These are phyloP conservation scores for Rhynchospora breviuscula DNA, from an alignment of 176 grass and related monocot genomes.

Conservation along the genomic window DNA sequence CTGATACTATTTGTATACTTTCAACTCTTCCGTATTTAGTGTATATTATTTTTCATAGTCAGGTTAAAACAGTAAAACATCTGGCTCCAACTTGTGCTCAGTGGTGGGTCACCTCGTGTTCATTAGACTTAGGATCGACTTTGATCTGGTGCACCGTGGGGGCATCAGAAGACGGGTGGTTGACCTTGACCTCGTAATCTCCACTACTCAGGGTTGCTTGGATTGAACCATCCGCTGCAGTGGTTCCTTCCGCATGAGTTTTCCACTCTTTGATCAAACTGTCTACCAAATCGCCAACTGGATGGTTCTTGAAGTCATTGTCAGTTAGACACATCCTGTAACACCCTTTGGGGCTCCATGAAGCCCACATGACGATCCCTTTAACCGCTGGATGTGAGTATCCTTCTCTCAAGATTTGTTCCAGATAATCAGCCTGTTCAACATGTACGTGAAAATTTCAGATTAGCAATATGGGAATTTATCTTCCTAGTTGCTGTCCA, in stretches of 20 bases:
- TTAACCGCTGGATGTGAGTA: conserved; percentile 80
- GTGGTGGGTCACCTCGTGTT: conserved; percentile 43
- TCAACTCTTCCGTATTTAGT: not conserved
- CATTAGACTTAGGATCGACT: conserved; percentile 40
- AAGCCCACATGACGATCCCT: conserved; percentile 69
- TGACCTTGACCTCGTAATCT: conserved; percentile 59
- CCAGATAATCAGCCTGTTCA: conserved; percentile 49
- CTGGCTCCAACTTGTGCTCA: conserved; percentile 7
- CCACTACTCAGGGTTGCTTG: conserved; percentile 58
- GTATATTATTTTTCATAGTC: not conserved
- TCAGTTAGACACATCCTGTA: conserved; percentile 84
- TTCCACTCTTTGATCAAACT: conserved; percentile 60
- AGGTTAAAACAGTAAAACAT: not conserved
- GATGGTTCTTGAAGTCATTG: conserved; percentile 62
- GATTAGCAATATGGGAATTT: not conserved
- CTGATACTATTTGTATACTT: not conserved
- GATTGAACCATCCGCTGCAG: conserved; percentile 47
- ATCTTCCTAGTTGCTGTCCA: not conserved
- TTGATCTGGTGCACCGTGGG: conserved; percentile 45
- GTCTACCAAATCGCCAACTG: conserved; percentile 64
- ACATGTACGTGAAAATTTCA: not conserved
- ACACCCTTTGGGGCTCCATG: conserved; percentile 51
- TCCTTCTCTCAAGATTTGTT: conserved; percentile 64
- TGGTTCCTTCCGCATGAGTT: conserved; percentile 21
- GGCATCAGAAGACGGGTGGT: conserved; percentile 40